Evolutionary conservation across 164 flowering plant species (phyloP), one percentile per base, ranked within the genome.

Genomic region (Berberis vulgaris): DNA sequence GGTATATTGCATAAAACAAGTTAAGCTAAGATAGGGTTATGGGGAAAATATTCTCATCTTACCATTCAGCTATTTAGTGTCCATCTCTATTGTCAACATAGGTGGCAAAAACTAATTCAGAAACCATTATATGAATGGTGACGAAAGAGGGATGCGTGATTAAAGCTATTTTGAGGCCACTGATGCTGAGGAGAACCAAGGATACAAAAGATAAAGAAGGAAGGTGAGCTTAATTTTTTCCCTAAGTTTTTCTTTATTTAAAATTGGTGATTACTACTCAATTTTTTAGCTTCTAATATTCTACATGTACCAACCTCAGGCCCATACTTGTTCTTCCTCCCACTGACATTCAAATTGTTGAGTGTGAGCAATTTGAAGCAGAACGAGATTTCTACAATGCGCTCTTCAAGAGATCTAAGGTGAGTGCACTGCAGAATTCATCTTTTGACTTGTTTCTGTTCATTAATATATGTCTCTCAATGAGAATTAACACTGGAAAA

Each of bases 101-200:
- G 97, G 91, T 87, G 97, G 97, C 70, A 71, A 43, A 86, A 81
- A 67, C 61, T 81, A 71, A 82, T 89, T 61, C 88, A 87, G 65
- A 75, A 49, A 74, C 90, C 97, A 26, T 59, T 87, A 83, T 69
- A 95, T 87, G 61, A 74, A 65, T 72, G 92, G 90, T 47, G 89
- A 89, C 67, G 81, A 63, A 41, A 82, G 85, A 78, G 94, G 84
- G 4, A 44, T 86, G 68, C 75, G 67, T 83, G 69, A 72, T 87
- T 45, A 86, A 82, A 70, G 84, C 89, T 47, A 86, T 89, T 64
- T 65, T 87, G 57, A 82, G 82, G 73, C 82, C 89, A 57, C 67
- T 87, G 56, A 89, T 89, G 97, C 70, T 89, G 65, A 81, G 94
- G 72, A 83, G 93, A 77, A 87, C 89, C 46, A 90, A 87, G 73